Base-by-base conservation (phyloP, 2,329 filamentous ascomycete species). In the Colletotrichum sp. region DNA sequence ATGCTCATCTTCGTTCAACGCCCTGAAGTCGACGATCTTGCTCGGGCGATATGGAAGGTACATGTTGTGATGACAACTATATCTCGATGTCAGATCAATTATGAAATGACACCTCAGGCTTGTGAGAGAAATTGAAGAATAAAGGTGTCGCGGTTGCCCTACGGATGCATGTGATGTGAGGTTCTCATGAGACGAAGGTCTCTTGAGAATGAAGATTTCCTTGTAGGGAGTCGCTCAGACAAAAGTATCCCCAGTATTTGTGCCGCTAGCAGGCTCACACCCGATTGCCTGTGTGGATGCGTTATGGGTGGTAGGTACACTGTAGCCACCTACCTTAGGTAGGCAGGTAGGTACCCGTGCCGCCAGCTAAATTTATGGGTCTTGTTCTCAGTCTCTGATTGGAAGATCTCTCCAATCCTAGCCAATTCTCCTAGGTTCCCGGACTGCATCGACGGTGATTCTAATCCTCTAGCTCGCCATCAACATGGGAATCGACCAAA, bases 1-100 rank as follows among this genome's bases (percentile, higher is more conserved):
- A 85, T 85, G 66, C 49, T 77, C 55, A 57, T 75, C 15, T 68
- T 67, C 55, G 57, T 76, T 67, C 24, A 57, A 21, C 52, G 32
- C 39, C 74, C 66, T 71, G 55, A 28, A 55, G 44, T 66, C 62
- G 66, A 75, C 66, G 34, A 71, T 71, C 62, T 30, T 72, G 75
- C 39, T 67, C 32, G 28, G 34, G 67, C 28, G 66, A 57, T 76
- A 32, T 67, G 44, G 55, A 36, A 36, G 36, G 36, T 63, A 75
- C 75, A 77, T 77, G 67, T 52, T 75, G 73, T 26, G 64, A 52
- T 57, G 70, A 26, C 12, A 34, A 39, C 21, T 32, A 69, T 59
- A 16, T 30, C 15, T 32, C 18, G 24, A 28, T 52, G 62, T 28
- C 69, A 34, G 24, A 44, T 68, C 39, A 21, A 39, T 16, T 26